Conservation (phyloP, 768 basidiomycete genomes). For the Amanita rubescens region DNA sequence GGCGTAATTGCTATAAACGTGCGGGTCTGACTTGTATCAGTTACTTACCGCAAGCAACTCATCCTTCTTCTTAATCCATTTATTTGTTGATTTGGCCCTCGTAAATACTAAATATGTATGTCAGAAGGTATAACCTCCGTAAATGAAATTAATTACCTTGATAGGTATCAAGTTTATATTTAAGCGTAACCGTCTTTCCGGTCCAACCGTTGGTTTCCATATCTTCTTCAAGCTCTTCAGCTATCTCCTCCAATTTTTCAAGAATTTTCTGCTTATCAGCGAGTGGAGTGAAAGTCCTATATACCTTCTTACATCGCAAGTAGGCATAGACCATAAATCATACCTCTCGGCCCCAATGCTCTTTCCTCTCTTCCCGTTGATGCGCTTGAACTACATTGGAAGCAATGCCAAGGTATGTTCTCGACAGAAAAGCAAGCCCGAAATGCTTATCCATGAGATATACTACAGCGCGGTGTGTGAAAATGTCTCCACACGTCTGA, state of each 20-base stretch:
- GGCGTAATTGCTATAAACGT: not conserved
- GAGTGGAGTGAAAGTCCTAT: constrained; percentile 71
- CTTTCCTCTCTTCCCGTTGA: constrained; percentile 76
- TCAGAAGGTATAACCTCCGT: not conserved
- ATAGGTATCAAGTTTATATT: constrained; percentile 89
- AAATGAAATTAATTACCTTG: constrained; percentile 42
- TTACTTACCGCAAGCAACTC: constrained; percentile 65
- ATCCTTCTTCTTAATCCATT: constrained; percentile 71
- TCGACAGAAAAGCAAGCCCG: constrained; percentile 67
- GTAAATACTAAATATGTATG: constrained; percentile 50
- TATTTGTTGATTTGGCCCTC: constrained; percentile 72
- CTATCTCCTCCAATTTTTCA: constrained; percentile 72
- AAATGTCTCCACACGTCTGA: constrained; percentile 89
- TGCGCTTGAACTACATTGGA: constrained; percentile 75
- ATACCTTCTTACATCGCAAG: not conserved
- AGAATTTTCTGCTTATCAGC: constrained; percentile 60
- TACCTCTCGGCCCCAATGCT: constrained; percentile 90
- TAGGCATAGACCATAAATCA: not conserved
- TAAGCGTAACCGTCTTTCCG: constrained; percentile 85
- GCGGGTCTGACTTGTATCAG: not conserved
- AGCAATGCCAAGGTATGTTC: constrained; percentile 79
- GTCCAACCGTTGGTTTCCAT: constrained; percentile 76
- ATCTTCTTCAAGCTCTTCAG: constrained; percentile 74
- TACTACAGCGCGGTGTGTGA: constrained; percentile 60
- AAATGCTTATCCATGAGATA: constrained; percentile 86